Evolutionary conservation across 1,284 basidiomycete genomes (phyloP).

Genomic region (Ganoderma lingzhi): DNA sequence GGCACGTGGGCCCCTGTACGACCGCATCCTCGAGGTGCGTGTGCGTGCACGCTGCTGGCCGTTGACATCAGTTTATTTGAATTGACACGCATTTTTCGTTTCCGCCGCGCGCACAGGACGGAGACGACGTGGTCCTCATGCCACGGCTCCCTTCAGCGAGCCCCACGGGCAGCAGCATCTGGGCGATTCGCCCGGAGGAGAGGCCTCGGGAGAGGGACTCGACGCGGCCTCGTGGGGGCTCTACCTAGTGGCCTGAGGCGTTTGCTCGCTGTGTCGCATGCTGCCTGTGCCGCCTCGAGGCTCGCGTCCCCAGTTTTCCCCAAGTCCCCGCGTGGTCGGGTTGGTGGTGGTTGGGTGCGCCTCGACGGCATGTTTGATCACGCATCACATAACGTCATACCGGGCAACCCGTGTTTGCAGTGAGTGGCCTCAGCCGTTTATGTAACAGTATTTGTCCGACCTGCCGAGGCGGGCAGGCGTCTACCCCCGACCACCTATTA

Average conservation of each 20-base stretch:
- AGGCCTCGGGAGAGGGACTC: slow-evolving; percentile 29
- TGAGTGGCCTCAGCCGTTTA: slow-evolving; percentile 7
- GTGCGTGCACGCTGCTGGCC: slow-evolving; percentile 9
- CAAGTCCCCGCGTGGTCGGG: slow-evolving; percentile 23
- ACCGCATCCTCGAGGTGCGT: slow-evolving; percentile 34
- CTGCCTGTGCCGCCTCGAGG: not conserved
- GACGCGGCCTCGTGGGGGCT: slow-evolving; percentile 27
- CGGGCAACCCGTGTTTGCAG: slow-evolving; percentile 19
- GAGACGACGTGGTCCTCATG: slow-evolving; percentile 31
- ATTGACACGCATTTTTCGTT: slow-evolving; percentile 22
- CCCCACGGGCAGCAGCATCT: slow-evolving; percentile 23
- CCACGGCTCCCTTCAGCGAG: slow-evolving; percentile 13
- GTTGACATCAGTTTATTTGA: slow-evolving; percentile 14
- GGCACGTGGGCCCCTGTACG: slow-evolving; percentile 30
- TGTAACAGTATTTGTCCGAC: slow-evolving; percentile 8
- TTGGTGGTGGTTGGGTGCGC: slow-evolving; percentile 19
- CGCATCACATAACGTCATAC: slow-evolving; percentile 26
- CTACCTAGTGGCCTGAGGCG: slow-evolving; percentile 18
- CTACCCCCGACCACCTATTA: slow-evolving; percentile 5
- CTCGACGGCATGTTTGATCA: slow-evolving; percentile 29
- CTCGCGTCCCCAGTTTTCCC: slow-evolving; percentile 12
- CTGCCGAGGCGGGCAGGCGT: slow-evolving; percentile 13
- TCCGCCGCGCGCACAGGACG: slow-evolving; percentile 22
- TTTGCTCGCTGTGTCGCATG: slow-evolving; percentile 1
- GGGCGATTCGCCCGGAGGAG: slow-evolving; percentile 32